phyloP scores from a whole-genome alignment of 1,284 basidiomycete genomes.

The Cutaneotrichosporon sp. region DNA sequence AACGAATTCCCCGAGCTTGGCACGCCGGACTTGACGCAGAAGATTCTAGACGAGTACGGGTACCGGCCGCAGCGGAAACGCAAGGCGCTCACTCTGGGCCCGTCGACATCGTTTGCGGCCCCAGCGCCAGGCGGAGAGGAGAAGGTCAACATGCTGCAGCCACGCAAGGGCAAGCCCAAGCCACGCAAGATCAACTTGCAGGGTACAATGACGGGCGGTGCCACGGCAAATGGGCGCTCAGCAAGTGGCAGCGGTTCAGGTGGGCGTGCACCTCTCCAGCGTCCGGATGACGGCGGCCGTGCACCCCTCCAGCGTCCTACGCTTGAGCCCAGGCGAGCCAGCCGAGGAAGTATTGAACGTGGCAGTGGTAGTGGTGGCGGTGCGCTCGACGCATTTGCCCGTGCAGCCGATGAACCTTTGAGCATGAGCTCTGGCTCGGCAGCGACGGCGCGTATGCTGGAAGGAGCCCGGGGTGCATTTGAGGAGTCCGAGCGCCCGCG shows the following conservation, averaged over 20 bases:
- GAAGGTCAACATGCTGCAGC: constrained; percentile 22
- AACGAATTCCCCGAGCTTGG: constrained; percentile 79
- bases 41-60: constrained; percentile 72
- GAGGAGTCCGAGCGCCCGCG: constrained; percentile 21
- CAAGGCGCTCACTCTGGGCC: constrained; percentile 5
- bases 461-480: constrained; percentile 19
- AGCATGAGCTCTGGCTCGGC: constrained; percentile 18
- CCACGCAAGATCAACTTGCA: constrained; percentile 14
- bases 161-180: constrained; percentile 20
- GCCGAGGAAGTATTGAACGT: no score
- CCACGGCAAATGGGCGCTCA: constrained; percentile 2
- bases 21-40: constrained; percentile 64
- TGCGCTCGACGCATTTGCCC: constrained; percentile 27
- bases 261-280: no score
- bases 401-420: constrained; percentile 35
- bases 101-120: constrained; percentile 22
- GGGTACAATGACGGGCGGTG: constrained; percentile 12
- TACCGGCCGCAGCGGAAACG: constrained; percentile 50
- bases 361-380: no score
- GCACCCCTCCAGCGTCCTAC: neutral
- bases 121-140: constrained; percentile 8
- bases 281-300: neutral
- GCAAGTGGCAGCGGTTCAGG: neutral
- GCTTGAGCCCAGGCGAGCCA: no score
- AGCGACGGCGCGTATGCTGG: constrained; percentile 24